Base-by-base conservation (phyloP, 805 yeast species). In the Yarrowia sp. region DNA sequence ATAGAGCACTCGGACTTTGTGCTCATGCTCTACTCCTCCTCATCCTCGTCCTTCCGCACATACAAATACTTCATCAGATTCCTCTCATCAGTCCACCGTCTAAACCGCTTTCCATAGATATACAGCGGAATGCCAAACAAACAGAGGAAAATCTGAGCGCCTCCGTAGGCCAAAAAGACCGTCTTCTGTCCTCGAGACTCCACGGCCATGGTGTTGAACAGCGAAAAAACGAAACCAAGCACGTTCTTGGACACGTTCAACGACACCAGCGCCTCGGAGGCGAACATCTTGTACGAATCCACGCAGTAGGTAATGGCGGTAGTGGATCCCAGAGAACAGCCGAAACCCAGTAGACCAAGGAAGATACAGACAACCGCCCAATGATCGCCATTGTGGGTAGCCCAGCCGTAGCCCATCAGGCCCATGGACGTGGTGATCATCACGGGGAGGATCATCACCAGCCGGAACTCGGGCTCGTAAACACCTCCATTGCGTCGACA, bases 361-460 rank as follows among this genome's bases (percentile, higher is more conserved):
- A 86, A 84, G 0, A 86, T 73, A 1, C 86, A 81, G 1, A 89
- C 89, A 0, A 83, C 89, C 65, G 84, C 78, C 89, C 89, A 85
- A 9, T 74, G 70, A 71, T 85, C 86, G 17, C 78, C 72, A 5
- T 74, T 79, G 24, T 79, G 74, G 0, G 86, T 74, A 2, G 87
- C 79, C 89, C 89, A 86, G 5, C 90, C 90, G 73, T 83, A 86
- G 6, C 89, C 90, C 80, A 86, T 82, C 52, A 86, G 76, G 2
- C 89, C 90, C 49, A 84, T 77, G 6, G 80, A 66, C 10, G 79
- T 76, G 2, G 84, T 68, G 12, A 84, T 69, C 68, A 81, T 74
- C 19, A 85, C 82, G 1, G 87, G 87, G 14, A 83, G 42, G 20
- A 85, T 75, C 87, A 86, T 84, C 30, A 85, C 69, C 42, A 86